A percentile compares a stretch with the other conserved stretches of the same genome.
These are phyloP conservation scores for Basidioascus undulatus DNA, from an alignment of 768 basidiomycete species.

Conservation along the genomic window DNA sequence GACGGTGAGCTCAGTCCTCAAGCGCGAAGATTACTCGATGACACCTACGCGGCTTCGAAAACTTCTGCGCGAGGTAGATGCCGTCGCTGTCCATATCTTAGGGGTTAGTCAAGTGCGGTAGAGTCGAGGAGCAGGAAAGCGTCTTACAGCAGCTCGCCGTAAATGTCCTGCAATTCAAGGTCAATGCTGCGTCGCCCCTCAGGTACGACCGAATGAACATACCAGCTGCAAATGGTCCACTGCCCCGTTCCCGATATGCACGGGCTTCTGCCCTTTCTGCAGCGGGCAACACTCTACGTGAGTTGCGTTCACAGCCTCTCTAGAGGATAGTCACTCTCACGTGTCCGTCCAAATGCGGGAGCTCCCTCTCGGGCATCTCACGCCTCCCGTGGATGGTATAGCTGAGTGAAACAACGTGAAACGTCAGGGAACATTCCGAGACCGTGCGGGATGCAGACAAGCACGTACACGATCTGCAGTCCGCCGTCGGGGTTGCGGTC, in stretches of 20 bases:
- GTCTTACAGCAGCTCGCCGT: conserved; percentile 56
- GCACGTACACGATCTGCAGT: conserved; percentile 61
- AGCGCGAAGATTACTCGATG: conserved; percentile 23
- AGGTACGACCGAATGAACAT: conserved; percentile 7
- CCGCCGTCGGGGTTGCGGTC: conserved; percentile 55
- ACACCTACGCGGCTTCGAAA: conserved; percentile 17
- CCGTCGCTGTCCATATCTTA: conserved; percentile 88
- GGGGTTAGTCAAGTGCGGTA: neutral
- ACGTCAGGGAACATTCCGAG: neutral
- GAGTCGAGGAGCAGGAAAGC: neutral
- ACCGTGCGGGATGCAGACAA: too few species aligned
- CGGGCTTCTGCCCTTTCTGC: conserved; percentile 20
- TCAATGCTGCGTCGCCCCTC: neutral
- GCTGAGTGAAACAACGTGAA: conserved; percentile 11
- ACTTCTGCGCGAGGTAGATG: conserved; percentile 87
- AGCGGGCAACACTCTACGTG: neutral
- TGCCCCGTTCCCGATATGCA: conserved; percentile 73
- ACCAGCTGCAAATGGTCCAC: conserved; percentile 80
- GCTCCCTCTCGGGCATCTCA: conserved; percentile 60
- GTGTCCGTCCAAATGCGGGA: conserved; percentile 55
- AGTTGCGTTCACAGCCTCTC: too few species aligned
- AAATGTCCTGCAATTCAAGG: conserved; percentile 50
- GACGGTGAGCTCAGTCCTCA: neutral
- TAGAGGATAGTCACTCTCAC: conserved; percentile 9
- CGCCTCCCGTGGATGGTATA: conserved; percentile 69